These are phyloP conservation scores for Atkinsonella texensis DNA, from an alignment of 2,329 filamentous ascomycete species.

Conservation along the genomic window DNA sequence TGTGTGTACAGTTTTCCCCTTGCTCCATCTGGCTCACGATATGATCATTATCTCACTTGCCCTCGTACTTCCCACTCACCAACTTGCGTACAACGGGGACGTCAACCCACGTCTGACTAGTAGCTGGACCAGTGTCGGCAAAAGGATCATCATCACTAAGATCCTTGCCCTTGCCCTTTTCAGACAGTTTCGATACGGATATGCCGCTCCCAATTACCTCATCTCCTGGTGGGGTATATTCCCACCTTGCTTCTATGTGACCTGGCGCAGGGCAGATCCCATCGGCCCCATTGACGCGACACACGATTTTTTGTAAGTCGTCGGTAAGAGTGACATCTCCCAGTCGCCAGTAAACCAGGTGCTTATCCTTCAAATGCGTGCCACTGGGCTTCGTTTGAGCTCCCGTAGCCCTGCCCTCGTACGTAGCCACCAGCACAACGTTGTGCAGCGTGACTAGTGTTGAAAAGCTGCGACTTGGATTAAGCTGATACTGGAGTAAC, in stretches of 20 bases:
- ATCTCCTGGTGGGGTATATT: constrained; percentile 35
- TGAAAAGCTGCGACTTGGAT: constrained; percentile 48
- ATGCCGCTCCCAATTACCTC: constrained; percentile 47
- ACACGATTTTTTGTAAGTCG: constrained; percentile 66
- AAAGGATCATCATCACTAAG: constrained; percentile 52
- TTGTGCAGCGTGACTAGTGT: constrained; percentile 47
- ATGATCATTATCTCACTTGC: constrained; percentile 15
- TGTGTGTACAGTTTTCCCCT: background rate
- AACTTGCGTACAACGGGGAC: constrained; percentile 56
- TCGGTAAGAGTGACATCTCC: constrained; percentile 59
- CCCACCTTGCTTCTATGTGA: constrained; percentile 74
- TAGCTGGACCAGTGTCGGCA: constrained; percentile 34
- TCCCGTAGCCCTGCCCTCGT: constrained; percentile 54
- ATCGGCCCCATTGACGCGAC: constrained; percentile 64
- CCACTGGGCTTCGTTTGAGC: constrained; percentile 70
- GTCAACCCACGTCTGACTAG: constrained; percentile 46
- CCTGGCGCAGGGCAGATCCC: constrained; percentile 59
- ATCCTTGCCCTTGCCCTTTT: constrained; percentile 41
- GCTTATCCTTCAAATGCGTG: constrained; percentile 67
- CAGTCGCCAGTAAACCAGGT: constrained; percentile 68
- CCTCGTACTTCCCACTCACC: constrained; percentile 65
- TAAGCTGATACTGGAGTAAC: constrained; percentile 73
- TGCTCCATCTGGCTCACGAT: background rate
- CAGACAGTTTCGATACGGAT: constrained; percentile 44
- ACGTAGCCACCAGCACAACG: constrained; percentile 58